These are phyloP conservation scores for Vachellia collinsii DNA, from an alignment of 306 rosid species.

Conservation along the genomic window DNA sequence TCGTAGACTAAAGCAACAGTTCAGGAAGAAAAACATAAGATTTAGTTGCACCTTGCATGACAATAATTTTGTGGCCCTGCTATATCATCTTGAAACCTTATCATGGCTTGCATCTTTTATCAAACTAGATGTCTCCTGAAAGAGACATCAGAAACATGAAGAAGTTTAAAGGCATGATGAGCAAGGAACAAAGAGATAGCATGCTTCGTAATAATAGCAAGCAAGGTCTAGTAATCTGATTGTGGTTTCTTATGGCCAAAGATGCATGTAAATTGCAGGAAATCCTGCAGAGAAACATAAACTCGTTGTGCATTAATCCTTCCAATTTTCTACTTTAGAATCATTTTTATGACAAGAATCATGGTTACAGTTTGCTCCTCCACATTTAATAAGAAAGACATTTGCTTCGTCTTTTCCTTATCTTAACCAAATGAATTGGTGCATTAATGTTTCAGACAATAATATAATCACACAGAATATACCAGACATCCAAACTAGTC, in stretches of 20 bases:
- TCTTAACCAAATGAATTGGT: constrained; percentile 20
- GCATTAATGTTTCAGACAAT: constrained; percentile 31
- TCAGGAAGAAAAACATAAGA: constrained; percentile 11
- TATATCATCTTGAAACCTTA: constrained; percentile 32
- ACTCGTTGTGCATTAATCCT: constrained; percentile 8
- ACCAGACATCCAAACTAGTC: constrained; percentile 30
- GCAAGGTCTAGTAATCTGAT: constrained; percentile 1
- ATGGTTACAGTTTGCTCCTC: constrained; percentile 13
- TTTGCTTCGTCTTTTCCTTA: constrained; percentile 26
- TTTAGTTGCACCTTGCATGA: constrained; percentile 30
- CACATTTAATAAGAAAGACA: constrained; percentile 22
- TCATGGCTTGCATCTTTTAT: constrained; percentile 5
- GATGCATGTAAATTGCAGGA: constrained; percentile 9
- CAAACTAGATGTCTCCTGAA: constrained; percentile 39
- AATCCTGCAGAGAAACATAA: constrained; percentile 28
- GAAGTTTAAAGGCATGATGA: constrained; percentile 19
- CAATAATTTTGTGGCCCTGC: neutral
- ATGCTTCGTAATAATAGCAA: neutral
- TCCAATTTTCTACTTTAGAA: constrained; percentile 17
- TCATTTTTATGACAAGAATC: constrained; percentile 25
- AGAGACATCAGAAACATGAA: constrained; percentile 21
- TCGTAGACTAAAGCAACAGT: constrained; percentile 15
- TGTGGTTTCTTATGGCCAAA: constrained; percentile 11
- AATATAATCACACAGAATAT: constrained; percentile 27
- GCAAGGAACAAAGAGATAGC: constrained; percentile 14